A percentile compares a stretch with the other conserved stretches of the same genome.
Conservation (phyloP, 2,329 filamentous ascomycete genomes). For the Capronia americana region DNA sequence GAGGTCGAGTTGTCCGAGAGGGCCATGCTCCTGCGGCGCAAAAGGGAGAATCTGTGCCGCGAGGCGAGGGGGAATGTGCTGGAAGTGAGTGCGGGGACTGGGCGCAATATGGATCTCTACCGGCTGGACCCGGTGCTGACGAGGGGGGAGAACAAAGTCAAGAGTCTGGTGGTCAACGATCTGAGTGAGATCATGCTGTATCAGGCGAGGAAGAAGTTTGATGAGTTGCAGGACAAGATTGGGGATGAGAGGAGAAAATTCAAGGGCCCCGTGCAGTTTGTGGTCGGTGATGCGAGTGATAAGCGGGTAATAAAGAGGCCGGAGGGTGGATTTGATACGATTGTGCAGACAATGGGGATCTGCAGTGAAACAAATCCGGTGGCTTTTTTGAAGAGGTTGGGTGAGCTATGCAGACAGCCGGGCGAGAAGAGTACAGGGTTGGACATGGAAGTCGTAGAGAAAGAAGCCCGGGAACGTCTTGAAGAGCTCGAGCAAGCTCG, state of each 20-base stretch:
- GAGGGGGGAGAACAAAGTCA: constrained; percentile 44
- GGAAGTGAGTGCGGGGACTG: constrained; percentile 59
- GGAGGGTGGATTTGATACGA: constrained; percentile 50
- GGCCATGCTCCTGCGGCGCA: constrained; percentile 48
- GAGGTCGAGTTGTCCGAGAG: constrained; percentile 54
- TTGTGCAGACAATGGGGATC: constrained; percentile 59
- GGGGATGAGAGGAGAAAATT: constrained; percentile 25
- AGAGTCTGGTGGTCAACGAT: constrained; percentile 56
- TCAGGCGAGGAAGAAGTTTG: constrained; percentile 53
- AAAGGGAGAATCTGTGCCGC: constrained; percentile 51
- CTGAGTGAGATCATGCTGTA: constrained; percentile 56
- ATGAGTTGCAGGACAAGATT: constrained; percentile 36
- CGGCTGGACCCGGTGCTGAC: constrained; percentile 42
- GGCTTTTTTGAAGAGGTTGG: constrained; percentile 33
- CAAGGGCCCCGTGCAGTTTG: constrained; percentile 34
- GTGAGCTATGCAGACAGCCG: constrained; percentile 37
- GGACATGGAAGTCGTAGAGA: constrained; percentile 2
- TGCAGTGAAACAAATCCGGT: constrained; percentile 49
- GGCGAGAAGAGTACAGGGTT: constrained; percentile 34
- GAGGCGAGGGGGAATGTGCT: constrained; percentile 55
- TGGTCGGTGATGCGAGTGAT: constrained; percentile 36
- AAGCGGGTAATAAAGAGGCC: constrained; percentile 32
- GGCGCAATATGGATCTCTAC: constrained; percentile 56
- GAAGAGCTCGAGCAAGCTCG: constrained; percentile 43
- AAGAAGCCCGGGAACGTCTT: constrained; percentile 9